phyloP scores from a whole-genome alignment of 306 rosid species.

The Rubus parviflorus region DNA sequence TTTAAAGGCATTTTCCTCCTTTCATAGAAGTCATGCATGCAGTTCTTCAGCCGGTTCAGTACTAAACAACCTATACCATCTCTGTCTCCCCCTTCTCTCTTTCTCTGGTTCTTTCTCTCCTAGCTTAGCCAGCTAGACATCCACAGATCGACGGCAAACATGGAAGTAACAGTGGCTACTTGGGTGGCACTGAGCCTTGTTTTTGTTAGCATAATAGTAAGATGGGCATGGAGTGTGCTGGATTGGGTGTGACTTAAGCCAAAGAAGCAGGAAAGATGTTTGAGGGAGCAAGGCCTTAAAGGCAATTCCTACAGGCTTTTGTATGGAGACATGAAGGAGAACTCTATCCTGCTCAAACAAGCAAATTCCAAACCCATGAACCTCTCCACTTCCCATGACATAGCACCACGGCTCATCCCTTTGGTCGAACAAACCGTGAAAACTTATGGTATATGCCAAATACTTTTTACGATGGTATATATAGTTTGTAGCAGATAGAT shows the following conservation, averaged over 20 bases:
- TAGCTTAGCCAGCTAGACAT: neutral
- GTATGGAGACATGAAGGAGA: slow-evolving; percentile 29
- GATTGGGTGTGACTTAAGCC: slow-evolving; percentile 36
- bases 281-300: slow-evolving; percentile 37
- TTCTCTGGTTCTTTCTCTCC: neutral
- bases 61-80: neutral
- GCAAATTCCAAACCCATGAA: slow-evolving; percentile 35
- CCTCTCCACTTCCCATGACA: slow-evolving; percentile 24
- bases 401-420: slow-evolving; percentile 21
- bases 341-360: neutral
- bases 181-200: neutral
- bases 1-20: too few relatives aligned
- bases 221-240: slow-evolving; percentile 22
- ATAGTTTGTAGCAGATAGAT: too few relatives aligned
- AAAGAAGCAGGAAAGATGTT: slow-evolving; percentile 22
- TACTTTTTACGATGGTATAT: neutral
- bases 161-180: neutral
- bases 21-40: too few relatives aligned
- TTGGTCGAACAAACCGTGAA: neutral
- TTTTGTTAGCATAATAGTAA: neutral
- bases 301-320: slow-evolving; percentile 36
- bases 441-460: slow-evolving; percentile 21
- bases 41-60: too few relatives aligned
- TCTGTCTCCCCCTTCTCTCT: neutral
- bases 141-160: neutral